Conservation (phyloP, 305 asterid species). For the Fraxinus xanthoxyloides region DNA sequence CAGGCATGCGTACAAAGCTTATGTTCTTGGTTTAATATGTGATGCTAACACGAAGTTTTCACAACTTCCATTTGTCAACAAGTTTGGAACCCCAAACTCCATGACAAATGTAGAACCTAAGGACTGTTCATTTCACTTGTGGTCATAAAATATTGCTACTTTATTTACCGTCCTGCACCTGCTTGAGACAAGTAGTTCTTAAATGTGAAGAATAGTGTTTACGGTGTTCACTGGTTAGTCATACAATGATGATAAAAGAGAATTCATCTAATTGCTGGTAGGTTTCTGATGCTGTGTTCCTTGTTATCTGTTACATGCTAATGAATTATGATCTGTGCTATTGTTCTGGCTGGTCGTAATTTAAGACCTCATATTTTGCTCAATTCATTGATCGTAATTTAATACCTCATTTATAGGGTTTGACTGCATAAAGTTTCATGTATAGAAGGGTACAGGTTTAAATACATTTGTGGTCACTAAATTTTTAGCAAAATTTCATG, state of each 20-base stretch:
- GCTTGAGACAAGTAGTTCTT: not conserved
- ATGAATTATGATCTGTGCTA: too few relatives aligned
- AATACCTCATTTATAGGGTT: not conserved
- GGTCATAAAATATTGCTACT: not conserved
- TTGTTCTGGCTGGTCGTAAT: not conserved
- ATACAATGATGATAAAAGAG: not conserved
- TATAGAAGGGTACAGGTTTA: not conserved
- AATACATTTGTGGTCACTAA: not conserved
- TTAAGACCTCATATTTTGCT: not conserved
- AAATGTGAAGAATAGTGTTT: not conserved
- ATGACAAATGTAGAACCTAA: not conserved
- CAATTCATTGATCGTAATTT: not conserved
- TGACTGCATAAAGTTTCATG: not conserved
- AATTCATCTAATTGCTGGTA: not conserved
- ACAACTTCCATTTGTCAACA: not conserved
- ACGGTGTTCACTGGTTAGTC: not conserved
- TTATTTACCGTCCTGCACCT: not conserved
- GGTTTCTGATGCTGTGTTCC: not conserved
- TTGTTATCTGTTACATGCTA: not conserved
- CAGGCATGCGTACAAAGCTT: not conserved
- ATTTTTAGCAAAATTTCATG: not conserved
- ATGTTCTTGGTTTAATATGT: not conserved
- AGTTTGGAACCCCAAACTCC: not conserved
- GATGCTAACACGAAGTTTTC: not conserved
- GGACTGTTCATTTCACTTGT: not conserved